These are phyloP conservation scores for Sclerotinia subarctica DNA, from an alignment of 2,329 filamentous ascomycete species.

Conservation along the genomic window DNA sequence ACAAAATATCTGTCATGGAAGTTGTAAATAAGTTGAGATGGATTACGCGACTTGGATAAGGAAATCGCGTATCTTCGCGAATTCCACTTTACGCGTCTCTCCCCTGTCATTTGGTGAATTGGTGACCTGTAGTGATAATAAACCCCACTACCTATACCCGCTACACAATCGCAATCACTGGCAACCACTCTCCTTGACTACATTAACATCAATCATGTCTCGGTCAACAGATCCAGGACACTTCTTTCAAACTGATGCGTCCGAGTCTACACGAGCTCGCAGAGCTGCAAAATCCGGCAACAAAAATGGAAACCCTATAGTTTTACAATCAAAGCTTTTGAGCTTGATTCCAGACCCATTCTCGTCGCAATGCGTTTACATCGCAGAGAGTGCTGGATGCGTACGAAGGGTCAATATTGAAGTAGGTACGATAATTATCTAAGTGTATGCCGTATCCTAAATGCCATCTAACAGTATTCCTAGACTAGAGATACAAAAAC, in stretches of 20 bases:
- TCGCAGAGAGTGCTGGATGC: slow-evolving; percentile 84
- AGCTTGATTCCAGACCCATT: slow-evolving; percentile 67
- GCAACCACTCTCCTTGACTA: background rate
- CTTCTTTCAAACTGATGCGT: slow-evolving; percentile 81
- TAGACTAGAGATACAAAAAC: slow-evolving; percentile 45
- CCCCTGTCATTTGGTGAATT: slow-evolving; percentile 13
- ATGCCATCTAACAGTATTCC: slow-evolving; percentile 19
- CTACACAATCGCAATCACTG: slow-evolving; percentile 3
- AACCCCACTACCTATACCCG: slow-evolving; percentile 23
- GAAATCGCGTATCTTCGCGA: slow-evolving; percentile 19
- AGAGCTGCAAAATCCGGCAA: slow-evolving; percentile 72
- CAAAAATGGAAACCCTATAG: slow-evolving; percentile 76
- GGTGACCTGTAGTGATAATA: background rate
- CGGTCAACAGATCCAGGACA: slow-evolving; percentile 70
- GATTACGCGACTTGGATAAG: slow-evolving; percentile 26
- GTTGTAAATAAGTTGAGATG: slow-evolving; percentile 19
- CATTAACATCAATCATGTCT: slow-evolving; percentile 48
- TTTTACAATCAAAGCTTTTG: slow-evolving; percentile 81
- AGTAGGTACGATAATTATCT: slow-evolving; percentile 53
- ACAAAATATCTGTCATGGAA: slow-evolving; percentile 7
- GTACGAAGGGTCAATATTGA: slow-evolving; percentile 72
- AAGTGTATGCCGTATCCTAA: background rate
- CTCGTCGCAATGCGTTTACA: slow-evolving; percentile 59
- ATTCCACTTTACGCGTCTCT: slow-evolving; percentile 29
- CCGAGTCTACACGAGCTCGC: slow-evolving; percentile 45